A percentile compares a stretch with the other conserved stretches of the same genome.
Evolutionary conservation across 352 stramenopile species (phyloP).

Genomic region (Phytophthora pini): DNA sequence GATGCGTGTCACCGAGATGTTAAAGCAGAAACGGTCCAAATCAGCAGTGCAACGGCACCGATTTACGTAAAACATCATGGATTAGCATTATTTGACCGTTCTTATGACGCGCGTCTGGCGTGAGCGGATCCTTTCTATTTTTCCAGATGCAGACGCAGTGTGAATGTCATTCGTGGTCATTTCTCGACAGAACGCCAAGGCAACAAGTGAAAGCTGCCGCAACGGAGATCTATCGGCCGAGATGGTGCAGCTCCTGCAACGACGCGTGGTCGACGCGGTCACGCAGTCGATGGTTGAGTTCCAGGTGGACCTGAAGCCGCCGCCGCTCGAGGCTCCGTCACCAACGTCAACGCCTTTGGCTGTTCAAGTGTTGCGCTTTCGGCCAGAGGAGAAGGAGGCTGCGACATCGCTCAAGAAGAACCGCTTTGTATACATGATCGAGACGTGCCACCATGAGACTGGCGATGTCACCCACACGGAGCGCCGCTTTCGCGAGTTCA

Average conservation of each 20-base stretch:
- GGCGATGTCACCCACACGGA: slow-evolving; percentile 62
- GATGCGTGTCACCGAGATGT: slow-evolving; percentile 15
- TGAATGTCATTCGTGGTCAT: slow-evolving; percentile 10
- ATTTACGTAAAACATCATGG: too few relatives aligned
- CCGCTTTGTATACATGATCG: slow-evolving; percentile 79
- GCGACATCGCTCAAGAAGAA: slow-evolving; percentile 59
- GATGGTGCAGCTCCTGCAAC: slow-evolving; percentile 31
- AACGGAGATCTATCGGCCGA: neutral
- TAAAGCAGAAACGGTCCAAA: slow-evolving; percentile 17
- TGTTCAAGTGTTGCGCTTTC: slow-evolving; percentile 68
- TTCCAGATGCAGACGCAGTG: slow-evolving; percentile 5
- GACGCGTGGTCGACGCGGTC: slow-evolving; percentile 12
- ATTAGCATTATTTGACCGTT: too few relatives aligned
- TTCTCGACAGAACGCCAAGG: slow-evolving; percentile 18
- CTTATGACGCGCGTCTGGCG: neutral
- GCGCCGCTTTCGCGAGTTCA: slow-evolving; percentile 74
- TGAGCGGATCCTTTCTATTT: slow-evolving; percentile 7
- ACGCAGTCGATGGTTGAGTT: slow-evolving; percentile 31
- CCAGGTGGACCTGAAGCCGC: slow-evolving; percentile 26
- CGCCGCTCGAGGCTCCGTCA: slow-evolving; percentile 7
- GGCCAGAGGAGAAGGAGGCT: slow-evolving; percentile 56
- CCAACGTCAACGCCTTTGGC: slow-evolving; percentile 35
- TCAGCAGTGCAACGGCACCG: neutral
- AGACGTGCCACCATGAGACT: slow-evolving; percentile 69
- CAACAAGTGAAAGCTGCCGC: slow-evolving; percentile 3